Conservation (phyloP, 116 monocot species). For the Posidonia oceanica region DNA sequence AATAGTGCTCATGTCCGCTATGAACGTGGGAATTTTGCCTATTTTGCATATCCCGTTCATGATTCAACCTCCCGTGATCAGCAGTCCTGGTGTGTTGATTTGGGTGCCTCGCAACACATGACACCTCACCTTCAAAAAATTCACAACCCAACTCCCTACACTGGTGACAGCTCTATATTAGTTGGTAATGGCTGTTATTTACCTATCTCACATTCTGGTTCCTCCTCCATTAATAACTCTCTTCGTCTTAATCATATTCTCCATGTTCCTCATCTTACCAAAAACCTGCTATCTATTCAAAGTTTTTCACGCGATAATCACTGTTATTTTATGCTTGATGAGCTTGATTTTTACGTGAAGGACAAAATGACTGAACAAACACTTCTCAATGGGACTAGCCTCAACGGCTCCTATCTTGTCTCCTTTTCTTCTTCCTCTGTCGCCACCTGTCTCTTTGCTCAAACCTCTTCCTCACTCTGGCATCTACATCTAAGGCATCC, state of each 20-base stretch:
- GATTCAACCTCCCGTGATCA: too few relatives aligned
- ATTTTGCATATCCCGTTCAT: too few relatives aligned
- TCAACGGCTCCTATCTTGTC: not conserved
- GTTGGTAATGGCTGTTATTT: not conserved
- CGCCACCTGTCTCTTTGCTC: not conserved
- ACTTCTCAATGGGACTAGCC: not conserved
- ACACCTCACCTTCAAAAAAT: too few relatives aligned
- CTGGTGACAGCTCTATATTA: not conserved
- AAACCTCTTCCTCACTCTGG: not conserved
- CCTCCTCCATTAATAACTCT: not conserved
- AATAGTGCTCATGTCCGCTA: too few relatives aligned
- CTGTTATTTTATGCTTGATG: not conserved
- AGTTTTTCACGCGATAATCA: not conserved
- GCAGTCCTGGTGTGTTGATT: too few relatives aligned
- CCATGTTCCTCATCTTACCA: not conserved
- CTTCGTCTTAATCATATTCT: not conserved
- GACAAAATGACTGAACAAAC: not conserved
- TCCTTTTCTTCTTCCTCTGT: not conserved
- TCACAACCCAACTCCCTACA: not conserved
- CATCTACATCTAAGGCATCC: not conserved
- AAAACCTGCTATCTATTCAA: not conserved
- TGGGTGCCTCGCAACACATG: too few relatives aligned
- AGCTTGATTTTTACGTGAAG: not conserved
- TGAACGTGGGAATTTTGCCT: too few relatives aligned
- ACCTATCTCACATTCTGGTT: not conserved